A percentile compares a stretch with the other conserved stretches of the same genome.
phyloP scores from a whole-genome alignment of 2,329 filamentous ascomycete species.

The Tolypocladium pustulatum region DNA sequence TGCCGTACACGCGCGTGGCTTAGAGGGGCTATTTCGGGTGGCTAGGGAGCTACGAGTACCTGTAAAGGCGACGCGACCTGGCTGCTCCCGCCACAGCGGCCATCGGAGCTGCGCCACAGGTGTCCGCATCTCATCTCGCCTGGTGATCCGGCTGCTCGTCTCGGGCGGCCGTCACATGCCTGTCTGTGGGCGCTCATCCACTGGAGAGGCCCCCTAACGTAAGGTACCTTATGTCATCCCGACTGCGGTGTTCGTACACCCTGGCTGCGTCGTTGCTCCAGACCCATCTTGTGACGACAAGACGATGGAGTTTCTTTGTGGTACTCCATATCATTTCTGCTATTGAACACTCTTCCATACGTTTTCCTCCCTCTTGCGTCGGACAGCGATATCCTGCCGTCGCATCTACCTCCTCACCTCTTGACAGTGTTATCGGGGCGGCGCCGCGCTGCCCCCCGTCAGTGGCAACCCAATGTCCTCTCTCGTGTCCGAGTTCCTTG shows the following conservation, averaged over 20 bases:
- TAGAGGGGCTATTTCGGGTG: not conserved
- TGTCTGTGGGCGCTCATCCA: not conserved
- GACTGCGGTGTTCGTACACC: not conserved
- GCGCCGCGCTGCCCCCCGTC: conserved; percentile 4
- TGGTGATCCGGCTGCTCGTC: not conserved
- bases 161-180: not conserved
- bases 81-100: not conserved
- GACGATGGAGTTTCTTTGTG: not conserved
- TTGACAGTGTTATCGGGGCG: not conserved
- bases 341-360: not conserved
- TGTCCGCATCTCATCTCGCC: not conserved
- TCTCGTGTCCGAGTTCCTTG: conserved; percentile 53
- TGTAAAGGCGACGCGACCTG: not conserved
- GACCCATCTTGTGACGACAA: not conserved
- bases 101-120: not conserved
- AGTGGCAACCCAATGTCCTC: conserved; percentile 40
- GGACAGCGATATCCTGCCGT: not conserved
- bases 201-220: not conserved
- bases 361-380: not conserved
- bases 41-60: not conserved
- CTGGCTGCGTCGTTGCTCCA: not conserved
- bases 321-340: not conserved
- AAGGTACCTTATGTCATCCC: not conserved
- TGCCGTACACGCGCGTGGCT: not conserved
- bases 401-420: not conserved